phyloP scores from a whole-genome alignment of 495 filamentous ascomycete species.

The Annulohypoxylon bovei region DNA sequence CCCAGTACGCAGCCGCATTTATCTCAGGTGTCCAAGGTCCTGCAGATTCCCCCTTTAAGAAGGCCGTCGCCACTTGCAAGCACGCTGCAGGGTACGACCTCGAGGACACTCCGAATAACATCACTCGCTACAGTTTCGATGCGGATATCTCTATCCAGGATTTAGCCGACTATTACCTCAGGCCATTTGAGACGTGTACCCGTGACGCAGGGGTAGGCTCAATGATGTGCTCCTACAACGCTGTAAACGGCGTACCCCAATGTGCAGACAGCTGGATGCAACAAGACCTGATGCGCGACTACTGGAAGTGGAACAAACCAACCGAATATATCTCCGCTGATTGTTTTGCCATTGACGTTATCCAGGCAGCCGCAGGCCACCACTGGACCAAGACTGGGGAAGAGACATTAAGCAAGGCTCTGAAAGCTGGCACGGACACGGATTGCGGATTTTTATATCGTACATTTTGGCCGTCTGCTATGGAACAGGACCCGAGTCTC shows the following conservation, averaged over 20 bases:
- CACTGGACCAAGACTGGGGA: not conserved
- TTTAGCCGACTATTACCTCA: not conserved
- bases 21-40: not conserved
- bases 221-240: slow-evolving; percentile 1
- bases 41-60: not conserved
- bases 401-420: not conserved
- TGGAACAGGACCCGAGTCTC: not conserved
- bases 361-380: not conserved
- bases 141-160: not conserved
- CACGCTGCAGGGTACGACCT: not conserved
- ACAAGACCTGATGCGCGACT: not conserved
- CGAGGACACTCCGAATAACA: not conserved
- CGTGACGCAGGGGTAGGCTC: not conserved
- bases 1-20: not conserved
- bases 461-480: not conserved
- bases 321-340: not conserved
- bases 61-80: slow-evolving; percentile 6
- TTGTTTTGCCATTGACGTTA: not conserved
- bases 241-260: not conserved
- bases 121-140: slow-evolving; percentile 1
- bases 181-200: not conserved
- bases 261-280: not conserved
- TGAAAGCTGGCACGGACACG: not conserved
- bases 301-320: not conserved
- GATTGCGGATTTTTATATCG: not conserved